Evolutionary conservation across 306 rosid species (phyloP), one percentile per base, ranked within the genome.

Genomic region (Sphenostylis stenocarpa): DNA sequence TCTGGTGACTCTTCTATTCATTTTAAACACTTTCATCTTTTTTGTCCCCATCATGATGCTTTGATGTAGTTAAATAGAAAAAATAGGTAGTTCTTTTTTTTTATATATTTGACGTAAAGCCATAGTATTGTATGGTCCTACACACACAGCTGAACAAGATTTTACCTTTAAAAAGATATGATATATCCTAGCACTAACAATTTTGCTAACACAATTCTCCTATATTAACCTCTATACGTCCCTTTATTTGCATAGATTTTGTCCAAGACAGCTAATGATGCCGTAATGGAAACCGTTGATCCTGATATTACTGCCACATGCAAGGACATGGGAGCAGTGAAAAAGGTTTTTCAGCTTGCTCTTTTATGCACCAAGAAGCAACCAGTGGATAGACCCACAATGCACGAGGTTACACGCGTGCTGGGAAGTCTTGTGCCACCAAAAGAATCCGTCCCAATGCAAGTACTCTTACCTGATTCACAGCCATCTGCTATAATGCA

Each of bases 351-450:
- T 81, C 97, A 92, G 84, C 91, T 92, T 1, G 97, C 97, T 12
- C 96, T 92, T 26, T 80, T 92, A 21, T 92, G 97, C 86, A 83
- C 93, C 29, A 90, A 90, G 91, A 85, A 89, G 76, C 97, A 90
- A 70, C 90, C 96, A 5, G 74, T 77, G 1, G 97, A 92, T 65
- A 87, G 97, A 33, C 97, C 97, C 2, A 87, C 96, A 0, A 92
- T 92, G 97, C 97, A 88, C 6, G 97, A 92, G 82, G 90, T 92
- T 45, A 84, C 93, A 9, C 90, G 93, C 0, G 97, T 92, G 44
- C 77, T 92, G 12, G 84, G 81, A 14, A 92, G 96, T 76, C 91
- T 92, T 2, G 78, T 75, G 29, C 88, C 86, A 20, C 80, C 77
- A 4, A 84, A 87, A 74, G 87, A 72, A 82, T 31, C 9, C 6